Conservation (phyloP, 2,329 filamentous ascomycete species). For the Aspergillus puulaauensis region DNA sequence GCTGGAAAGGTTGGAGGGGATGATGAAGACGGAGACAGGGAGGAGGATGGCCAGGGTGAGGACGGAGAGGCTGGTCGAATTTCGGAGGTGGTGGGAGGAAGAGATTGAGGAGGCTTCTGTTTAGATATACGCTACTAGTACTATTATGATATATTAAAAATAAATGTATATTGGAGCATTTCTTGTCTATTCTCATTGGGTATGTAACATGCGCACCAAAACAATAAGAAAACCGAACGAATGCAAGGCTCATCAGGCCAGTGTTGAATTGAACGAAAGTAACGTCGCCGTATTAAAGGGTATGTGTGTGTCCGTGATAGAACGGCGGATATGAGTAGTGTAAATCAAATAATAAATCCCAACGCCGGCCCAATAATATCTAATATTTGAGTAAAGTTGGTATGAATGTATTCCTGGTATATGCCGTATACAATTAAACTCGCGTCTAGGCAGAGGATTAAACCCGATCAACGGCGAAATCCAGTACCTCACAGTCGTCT, state of each 20-base stretch:
- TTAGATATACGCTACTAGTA: not conserved
- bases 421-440: constrained; percentile 1
- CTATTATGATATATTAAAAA: not conserved
- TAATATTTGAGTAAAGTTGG: constrained; percentile 20
- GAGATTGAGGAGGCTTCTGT: constrained; percentile 34
- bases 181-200: constrained; percentile 4
- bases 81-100: constrained; percentile 56
- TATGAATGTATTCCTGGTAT: constrained; percentile 9
- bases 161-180: not conserved
- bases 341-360: constrained; percentile 10
- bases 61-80: constrained; percentile 49
- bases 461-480: constrained; percentile 69
- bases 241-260: not conserved
- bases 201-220: constrained; percentile 4
- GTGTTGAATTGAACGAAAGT: constrained; percentile 2
- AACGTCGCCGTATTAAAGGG: not conserved
- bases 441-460: constrained; percentile 23
- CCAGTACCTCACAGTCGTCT: constrained; percentile 86
- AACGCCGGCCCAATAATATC: constrained; percentile 21
- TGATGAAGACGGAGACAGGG: constrained; percentile 61
- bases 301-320: not conserved
- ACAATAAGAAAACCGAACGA: not conserved
- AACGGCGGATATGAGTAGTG: constrained; percentile 4
- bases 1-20: constrained; percentile 61
- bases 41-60: constrained; percentile 50